A percentile compares a stretch with the other conserved stretches of the same genome.
phyloP scores from a whole-genome alignment of 1,284 basidiomycete genomes.

The Neonothopanus nambi region DNA sequence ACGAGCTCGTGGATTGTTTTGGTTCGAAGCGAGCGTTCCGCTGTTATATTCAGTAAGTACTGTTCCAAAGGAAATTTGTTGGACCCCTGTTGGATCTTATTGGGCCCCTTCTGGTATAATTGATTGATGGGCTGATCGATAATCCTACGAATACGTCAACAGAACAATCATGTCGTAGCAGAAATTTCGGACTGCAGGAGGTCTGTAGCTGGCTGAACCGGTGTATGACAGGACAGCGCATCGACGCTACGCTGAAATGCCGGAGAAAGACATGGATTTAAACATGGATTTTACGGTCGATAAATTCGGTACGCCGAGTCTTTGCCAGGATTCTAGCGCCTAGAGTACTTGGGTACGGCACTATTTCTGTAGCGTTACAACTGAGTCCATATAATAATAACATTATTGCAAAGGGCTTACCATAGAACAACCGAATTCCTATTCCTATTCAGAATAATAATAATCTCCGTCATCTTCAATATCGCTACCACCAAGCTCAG shows the following conservation, averaged over 20 bases:
- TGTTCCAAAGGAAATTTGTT: too few relatives aligned
- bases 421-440: constrained; percentile 1
- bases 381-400: background rate
- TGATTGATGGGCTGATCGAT: too few relatives aligned
- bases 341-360: background rate
- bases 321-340: background rate
- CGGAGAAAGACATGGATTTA: background rate
- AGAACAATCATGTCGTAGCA: too few relatives aligned
- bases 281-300: background rate
- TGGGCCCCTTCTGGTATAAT: background rate
- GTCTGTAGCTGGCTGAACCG: too few relatives aligned
- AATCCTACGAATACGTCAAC: too few relatives aligned
- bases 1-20: background rate
- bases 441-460: background rate
- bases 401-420: background rate
- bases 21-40: too few relatives aligned
- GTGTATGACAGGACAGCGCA: too few relatives aligned
- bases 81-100: background rate
- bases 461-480: background rate
- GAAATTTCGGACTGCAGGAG: too few relatives aligned
- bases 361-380: background rate
- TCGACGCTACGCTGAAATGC: too few relatives aligned
- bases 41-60: too few relatives aligned
- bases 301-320: background rate
- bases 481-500: background rate